Conservation (phyloP, 2,329 filamentous ascomycete genomes). For the Calonectria hawksworthii region DNA sequence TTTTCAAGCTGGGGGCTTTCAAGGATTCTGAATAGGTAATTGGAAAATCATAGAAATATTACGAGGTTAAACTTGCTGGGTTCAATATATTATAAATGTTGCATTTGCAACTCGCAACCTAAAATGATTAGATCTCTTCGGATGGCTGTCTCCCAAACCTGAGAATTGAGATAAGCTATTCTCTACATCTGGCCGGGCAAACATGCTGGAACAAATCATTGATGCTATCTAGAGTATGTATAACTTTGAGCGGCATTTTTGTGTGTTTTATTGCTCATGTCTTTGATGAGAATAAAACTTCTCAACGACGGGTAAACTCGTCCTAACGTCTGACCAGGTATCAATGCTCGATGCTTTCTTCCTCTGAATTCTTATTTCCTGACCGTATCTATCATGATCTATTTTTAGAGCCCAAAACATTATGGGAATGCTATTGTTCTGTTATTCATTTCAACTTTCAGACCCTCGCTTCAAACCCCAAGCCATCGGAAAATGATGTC, state of each 20-base stretch:
- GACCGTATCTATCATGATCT: neutral
- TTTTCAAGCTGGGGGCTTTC: conserved; percentile 56
- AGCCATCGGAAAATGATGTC: neutral
- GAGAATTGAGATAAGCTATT: neutral
- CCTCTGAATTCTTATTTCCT: neutral
- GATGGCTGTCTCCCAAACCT: neutral
- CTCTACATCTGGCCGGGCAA: neutral
- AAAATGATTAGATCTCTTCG: neutral
- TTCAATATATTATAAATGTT: neutral
- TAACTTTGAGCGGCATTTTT: too few relatives aligned
- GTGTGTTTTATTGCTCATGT: too few relatives aligned
- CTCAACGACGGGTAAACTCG: too few relatives aligned
- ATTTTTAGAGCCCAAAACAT: neutral
- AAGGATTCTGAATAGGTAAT: conserved; percentile 45
- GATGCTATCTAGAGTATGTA: neutral
- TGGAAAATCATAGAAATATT: neutral
- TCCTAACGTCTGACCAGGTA: too few relatives aligned
- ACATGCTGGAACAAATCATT: neutral
- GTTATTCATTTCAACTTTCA: neutral
- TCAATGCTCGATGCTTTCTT: too few relatives aligned
- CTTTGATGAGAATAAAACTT: too few relatives aligned
- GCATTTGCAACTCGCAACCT: neutral
- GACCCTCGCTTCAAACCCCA: neutral
- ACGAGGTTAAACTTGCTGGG: neutral
- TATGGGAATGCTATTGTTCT: neutral